Conservation (phyloP, 2,329 filamentous ascomycete genomes). For the Hypomyces rosellus region DNA sequence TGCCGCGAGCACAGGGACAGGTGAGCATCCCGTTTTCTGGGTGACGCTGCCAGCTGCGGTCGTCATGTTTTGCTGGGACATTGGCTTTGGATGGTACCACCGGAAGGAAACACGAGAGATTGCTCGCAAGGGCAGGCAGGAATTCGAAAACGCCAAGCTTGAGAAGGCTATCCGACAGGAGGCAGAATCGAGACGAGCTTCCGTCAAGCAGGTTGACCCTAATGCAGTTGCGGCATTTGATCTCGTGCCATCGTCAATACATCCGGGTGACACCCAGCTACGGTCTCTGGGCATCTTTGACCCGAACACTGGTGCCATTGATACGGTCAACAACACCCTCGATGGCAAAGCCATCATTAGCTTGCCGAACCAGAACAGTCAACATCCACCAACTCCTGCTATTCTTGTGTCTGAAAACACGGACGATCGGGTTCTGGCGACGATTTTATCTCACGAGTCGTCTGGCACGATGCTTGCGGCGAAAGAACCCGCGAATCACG, state of each 20-base stretch:
- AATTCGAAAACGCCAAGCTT: slow-evolving; percentile 15
- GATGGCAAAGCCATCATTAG: background rate
- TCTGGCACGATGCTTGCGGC: background rate
- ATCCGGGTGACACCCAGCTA: no score
- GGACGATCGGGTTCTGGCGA: slow-evolving; percentile 10
- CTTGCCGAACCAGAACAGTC: background rate
- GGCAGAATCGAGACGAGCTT: no score
- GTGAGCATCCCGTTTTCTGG: slow-evolving; percentile 56
- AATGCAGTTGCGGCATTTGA: no score
- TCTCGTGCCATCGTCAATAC: no score
- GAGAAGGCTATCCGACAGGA: background rate
- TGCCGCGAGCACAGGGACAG: slow-evolving; percentile 45
- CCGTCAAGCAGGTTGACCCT: no score
- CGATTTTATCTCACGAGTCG: slow-evolving; percentile 5
- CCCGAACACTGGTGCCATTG: no score
- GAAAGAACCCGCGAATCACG: background rate
- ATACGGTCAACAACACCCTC: no score
- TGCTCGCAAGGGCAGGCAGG: slow-evolving; percentile 46
- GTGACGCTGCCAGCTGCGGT: slow-evolving; percentile 63
- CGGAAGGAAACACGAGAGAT: slow-evolving; percentile 58
- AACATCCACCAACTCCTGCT: slow-evolving; percentile 7
- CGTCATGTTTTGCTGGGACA: slow-evolving; percentile 63
- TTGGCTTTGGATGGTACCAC: slow-evolving; percentile 56
- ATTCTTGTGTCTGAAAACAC: slow-evolving; percentile 15
- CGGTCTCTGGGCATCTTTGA: no score